Conservation (phyloP, 805 yeast species). For the Lipomyces mesembrius region DNA sequence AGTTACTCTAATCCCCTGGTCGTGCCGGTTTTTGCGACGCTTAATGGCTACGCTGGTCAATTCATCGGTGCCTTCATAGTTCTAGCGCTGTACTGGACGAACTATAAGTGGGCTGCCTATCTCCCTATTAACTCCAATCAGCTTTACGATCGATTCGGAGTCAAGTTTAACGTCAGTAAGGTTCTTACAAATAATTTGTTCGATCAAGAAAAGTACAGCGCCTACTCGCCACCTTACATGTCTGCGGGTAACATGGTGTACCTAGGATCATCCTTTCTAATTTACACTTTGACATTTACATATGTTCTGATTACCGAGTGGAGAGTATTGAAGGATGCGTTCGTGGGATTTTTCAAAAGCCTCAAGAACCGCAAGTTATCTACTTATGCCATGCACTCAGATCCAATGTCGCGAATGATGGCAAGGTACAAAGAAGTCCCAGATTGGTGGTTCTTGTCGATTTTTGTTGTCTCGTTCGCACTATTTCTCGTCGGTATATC, state of each 20-base stretch:
- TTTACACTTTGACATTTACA: slow-evolving; percentile 60
- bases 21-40: slow-evolving; percentile 64
- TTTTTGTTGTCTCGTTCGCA: slow-evolving; percentile 51
- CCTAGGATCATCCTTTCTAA: slow-evolving; percentile 62
- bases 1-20: slow-evolving; percentile 57
- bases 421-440: slow-evolving; percentile 65
- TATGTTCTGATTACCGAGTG: slow-evolving; percentile 42
- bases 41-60: slow-evolving; percentile 44
- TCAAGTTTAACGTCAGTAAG: slow-evolving; percentile 54
- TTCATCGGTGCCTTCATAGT: slow-evolving; percentile 39
- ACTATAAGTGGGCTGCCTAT: slow-evolving; percentile 47
- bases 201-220: slow-evolving; percentile 54
- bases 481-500: slow-evolving; percentile 44
- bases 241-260: slow-evolving; percentile 63
- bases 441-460: slow-evolving; percentile 61
- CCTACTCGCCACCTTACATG: slow-evolving; percentile 70
- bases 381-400: slow-evolving; percentile 9
- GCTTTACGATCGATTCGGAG: slow-evolving; percentile 58
- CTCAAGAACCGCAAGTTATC: slow-evolving; percentile 8
- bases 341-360: slow-evolving; percentile 5
- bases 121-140: slow-evolving; percentile 56
- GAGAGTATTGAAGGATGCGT: slow-evolving; percentile 11
- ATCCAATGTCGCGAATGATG: slow-evolving; percentile 48
- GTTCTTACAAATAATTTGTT: slow-evolving; percentile 52
- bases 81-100: slow-evolving; percentile 51